These are phyloP conservation scores for Schizophyllum commune DNA, from an alignment of 1,284 basidiomycete genomes.

Conservation along the genomic window DNA sequence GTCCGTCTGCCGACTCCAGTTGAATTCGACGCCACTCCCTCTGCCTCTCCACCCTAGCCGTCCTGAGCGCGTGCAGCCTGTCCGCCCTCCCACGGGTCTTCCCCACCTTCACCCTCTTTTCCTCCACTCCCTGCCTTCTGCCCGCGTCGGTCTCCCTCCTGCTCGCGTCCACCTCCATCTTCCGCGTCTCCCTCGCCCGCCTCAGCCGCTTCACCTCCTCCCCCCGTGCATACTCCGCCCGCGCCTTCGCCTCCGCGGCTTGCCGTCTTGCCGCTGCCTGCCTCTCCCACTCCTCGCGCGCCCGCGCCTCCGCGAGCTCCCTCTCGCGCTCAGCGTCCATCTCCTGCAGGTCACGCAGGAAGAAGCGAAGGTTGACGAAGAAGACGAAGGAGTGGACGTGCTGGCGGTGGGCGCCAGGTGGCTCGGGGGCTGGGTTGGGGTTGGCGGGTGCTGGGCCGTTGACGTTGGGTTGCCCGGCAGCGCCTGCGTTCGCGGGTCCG, in stretches of 20 bases:
- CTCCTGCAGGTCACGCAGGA: constrained; percentile 19
- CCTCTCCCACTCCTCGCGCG: not conserved
- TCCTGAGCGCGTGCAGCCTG: no score
- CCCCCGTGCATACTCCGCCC: not conserved
- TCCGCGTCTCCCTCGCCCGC: no score
- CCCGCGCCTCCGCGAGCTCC: not conserved
- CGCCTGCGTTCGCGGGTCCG: no score
- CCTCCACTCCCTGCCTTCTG: no score
- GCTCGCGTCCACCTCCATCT: no score
- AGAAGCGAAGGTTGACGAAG: constrained; percentile 36
- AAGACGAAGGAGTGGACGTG: constrained; percentile 39
- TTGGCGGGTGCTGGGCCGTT: not conserved
- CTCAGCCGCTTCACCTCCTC: not conserved
- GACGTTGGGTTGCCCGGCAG: no score
- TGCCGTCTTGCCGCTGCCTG: not conserved
- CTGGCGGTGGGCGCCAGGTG: constrained; percentile 22
- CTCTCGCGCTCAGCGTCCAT: constrained; percentile 1
- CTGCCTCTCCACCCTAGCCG: no score
- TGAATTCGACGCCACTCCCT: no score
- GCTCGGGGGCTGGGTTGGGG: constrained; percentile 14
- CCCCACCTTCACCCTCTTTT: no score
- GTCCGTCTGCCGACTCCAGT: no score
- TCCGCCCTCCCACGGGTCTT: no score
- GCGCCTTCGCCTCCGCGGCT: not conserved
- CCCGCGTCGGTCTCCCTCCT: no score